These are phyloP conservation scores for Lotmaria passim DNA, from an alignment of 208 protist species.

Conservation along the genomic window DNA sequence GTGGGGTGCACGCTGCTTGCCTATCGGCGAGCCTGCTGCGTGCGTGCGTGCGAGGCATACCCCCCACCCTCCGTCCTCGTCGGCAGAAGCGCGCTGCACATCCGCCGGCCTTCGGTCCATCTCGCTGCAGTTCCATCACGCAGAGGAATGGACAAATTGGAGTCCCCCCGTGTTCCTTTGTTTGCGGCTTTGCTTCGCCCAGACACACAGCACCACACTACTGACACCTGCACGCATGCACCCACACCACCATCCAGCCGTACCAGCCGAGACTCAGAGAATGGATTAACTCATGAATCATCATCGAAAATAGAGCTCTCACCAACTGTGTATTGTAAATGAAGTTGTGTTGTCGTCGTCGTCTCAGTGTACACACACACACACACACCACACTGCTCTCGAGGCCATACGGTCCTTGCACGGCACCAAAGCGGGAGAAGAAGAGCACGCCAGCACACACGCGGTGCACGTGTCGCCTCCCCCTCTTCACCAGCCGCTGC, in stretches of 20 bases:
- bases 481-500: constrained; percentile 27
- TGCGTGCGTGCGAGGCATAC: too few species aligned
- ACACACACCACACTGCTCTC: constrained; percentile 6
- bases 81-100: neutral
- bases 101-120: too few species aligned
- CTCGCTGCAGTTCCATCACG: too few species aligned
- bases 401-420: constrained; percentile 30
- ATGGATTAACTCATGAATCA: constrained; percentile 52
- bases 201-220: neutral
- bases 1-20: too few species aligned
- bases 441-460: too few species aligned
- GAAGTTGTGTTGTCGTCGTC: constrained; percentile 43
- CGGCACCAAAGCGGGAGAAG: constrained; percentile 12
- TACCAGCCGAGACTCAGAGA: constrained; percentile 39
- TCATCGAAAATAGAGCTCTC: constrained; percentile 44
- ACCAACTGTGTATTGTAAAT: constrained; percentile 48
- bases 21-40: too few species aligned
- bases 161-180: constrained; percentile 11
- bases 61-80: neutral
- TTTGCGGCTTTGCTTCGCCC: neutral
- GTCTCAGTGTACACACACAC: constrained; percentile 2
- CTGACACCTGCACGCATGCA: too few species aligned
- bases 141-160: neutral
- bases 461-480: too few species aligned
- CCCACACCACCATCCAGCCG: too few species aligned